phyloP scores from a whole-genome alignment of 2,329 filamentous ascomycete genomes.

The Kalaharituber pfeilii region DNA sequence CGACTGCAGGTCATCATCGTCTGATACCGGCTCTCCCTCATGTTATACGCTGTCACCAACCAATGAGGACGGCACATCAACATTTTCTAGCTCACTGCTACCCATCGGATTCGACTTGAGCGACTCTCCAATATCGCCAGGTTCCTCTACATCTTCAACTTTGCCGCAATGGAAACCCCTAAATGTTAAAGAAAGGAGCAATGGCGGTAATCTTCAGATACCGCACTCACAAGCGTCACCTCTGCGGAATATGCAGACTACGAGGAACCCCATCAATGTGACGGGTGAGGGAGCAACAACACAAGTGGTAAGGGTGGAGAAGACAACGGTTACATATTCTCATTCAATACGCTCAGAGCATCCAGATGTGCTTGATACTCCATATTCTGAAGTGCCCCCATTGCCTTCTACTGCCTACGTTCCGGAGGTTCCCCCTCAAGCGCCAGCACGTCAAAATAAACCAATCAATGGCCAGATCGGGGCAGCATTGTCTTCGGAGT shows the following conservation, averaged over 20 bases:
- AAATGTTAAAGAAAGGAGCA: neutral
- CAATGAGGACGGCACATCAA: neutral
- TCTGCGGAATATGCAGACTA: too few species aligned
- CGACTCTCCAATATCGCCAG: neutral
- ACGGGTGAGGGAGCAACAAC: neutral
- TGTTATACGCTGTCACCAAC: neutral
- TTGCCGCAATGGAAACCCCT: neutral
- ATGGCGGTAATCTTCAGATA: neutral
- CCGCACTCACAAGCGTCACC: neutral
- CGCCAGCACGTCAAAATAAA: neutral
- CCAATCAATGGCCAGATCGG: neutral
- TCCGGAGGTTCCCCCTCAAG: neutral
- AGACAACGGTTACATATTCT: neutral
- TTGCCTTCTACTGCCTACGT: neutral
- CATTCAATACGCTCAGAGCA: neutral
- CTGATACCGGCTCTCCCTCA: neutral
- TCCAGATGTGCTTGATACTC: neutral
- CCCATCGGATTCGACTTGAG: neutral
- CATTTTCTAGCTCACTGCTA: neutral
- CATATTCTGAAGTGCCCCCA: neutral
- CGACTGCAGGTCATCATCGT: neutral
- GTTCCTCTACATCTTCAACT: neutral
- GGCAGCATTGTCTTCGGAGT: neutral
- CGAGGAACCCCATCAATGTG: neutral
- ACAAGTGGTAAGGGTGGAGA: neutral